A percentile compares a stretch with the other conserved stretches of the same genome.
These are phyloP conservation scores for Nakataea oryzae DNA, from an alignment of 2,329 filamentous ascomycete genomes.

Conservation along the genomic window DNA sequence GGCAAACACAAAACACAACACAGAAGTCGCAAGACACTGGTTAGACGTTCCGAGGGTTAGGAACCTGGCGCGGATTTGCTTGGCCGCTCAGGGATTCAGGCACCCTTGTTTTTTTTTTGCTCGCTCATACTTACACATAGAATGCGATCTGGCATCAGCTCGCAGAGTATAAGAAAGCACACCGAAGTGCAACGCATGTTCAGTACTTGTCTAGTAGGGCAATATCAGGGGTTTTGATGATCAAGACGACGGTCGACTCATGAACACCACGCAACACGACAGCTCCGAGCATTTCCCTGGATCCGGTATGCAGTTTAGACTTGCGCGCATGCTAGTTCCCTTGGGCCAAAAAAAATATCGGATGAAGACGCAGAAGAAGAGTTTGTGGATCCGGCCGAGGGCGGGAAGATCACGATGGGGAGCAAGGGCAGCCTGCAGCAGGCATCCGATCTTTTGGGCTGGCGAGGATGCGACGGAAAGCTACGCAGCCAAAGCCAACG, in stretches of 20 bases:
- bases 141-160: neutral
- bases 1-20: neutral
- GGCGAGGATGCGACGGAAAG: too few species aligned
- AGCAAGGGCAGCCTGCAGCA: neutral
- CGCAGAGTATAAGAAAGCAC: neutral
- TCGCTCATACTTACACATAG: neutral
- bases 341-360: neutral
- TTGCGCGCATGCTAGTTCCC: neutral
- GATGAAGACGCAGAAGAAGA: neutral
- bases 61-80: neutral
- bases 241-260: neutral
- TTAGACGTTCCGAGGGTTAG: neutral
- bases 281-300: neutral
- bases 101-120: neutral
- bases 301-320: neutral
- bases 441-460: too few species aligned
- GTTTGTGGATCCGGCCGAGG: neutral
- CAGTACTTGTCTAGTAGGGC: neutral
- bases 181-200: neutral
- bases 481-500: too few species aligned
- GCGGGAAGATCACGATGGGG: neutral
- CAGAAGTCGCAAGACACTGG: neutral
- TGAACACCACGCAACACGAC: neutral
- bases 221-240: neutral
- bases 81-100: neutral